phyloP scores from a whole-genome alignment of 176 grass and related monocot species.

The Carex littledalei region DNA sequence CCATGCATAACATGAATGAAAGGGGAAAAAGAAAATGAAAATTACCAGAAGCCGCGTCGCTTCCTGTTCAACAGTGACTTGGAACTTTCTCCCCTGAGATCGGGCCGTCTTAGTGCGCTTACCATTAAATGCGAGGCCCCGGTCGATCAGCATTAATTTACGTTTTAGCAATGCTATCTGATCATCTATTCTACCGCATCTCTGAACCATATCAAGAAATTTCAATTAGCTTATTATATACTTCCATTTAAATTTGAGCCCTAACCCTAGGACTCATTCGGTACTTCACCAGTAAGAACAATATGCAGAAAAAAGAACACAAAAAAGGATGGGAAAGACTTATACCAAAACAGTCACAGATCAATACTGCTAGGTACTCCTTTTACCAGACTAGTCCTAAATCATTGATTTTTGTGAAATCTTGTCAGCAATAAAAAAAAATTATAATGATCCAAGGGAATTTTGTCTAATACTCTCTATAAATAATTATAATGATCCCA shows the following conservation, averaged over 20 bases:
- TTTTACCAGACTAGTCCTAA: neutral
- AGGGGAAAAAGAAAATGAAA: neutral
- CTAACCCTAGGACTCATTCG: neutral
- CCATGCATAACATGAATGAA: neutral
- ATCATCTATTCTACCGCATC: constrained; percentile 81
- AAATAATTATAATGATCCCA: neutral
- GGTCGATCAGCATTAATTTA: constrained; percentile 82
- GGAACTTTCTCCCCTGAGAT: constrained; percentile 90
- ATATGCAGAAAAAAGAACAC: neutral
- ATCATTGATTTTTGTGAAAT: neutral
- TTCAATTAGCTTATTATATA: neutral
- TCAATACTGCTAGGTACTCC: neutral
- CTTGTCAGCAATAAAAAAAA: constrained; percentile 5
- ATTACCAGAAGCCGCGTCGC: constrained; percentile 86
- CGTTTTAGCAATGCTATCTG: constrained; percentile 76
- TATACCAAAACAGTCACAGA: neutral
- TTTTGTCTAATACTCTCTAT: neutral
- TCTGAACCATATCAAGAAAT: constrained; percentile 35
- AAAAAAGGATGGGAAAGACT: neutral
- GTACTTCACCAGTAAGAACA: neutral
- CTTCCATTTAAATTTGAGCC: neutral
- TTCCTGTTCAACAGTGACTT: constrained; percentile 95
- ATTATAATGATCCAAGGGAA: neutral
- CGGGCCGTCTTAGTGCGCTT: constrained; percentile 91
- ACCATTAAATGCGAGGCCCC: constrained; percentile 82